Evolutionary conservation across 495 filamentous ascomycete species (phyloP).

Genomic region (Penicillium ucsense): DNA sequence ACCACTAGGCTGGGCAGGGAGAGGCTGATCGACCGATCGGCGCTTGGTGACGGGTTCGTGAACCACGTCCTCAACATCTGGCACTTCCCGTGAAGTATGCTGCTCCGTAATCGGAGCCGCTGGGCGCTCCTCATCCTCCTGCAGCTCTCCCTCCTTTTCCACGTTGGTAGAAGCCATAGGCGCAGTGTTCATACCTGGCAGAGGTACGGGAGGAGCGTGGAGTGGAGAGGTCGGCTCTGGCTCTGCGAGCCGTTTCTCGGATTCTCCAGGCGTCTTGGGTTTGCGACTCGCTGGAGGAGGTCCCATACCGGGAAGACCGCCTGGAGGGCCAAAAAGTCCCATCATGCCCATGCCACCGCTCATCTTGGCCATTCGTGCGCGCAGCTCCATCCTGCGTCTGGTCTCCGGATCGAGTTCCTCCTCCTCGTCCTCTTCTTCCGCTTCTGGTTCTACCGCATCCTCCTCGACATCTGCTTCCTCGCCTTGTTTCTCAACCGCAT

Average conservation of each 20-base stretch:
- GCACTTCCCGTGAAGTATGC: constrained; percentile 39
- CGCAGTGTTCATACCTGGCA: constrained; percentile 58
- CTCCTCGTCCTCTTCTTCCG: constrained; percentile 66
- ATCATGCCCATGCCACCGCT: constrained; percentile 96
- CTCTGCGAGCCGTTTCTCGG: constrained; percentile 53
- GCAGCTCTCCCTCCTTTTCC: constrained; percentile 25
- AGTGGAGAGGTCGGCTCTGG: constrained; percentile 42
- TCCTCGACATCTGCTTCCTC: constrained; percentile 41
- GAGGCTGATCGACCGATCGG: constrained; percentile 34
- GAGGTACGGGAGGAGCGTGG: constrained; percentile 58
- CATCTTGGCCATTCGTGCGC: constrained; percentile 96
- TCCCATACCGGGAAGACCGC: constrained; percentile 49
- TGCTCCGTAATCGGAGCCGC: constrained; percentile 33
- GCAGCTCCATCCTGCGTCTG: constrained; percentile 74
- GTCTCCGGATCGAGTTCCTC: constrained; percentile 90
- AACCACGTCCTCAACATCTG: constrained; percentile 52
- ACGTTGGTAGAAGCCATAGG: constrained; percentile 25
- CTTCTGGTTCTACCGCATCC: constrained; percentile 36
- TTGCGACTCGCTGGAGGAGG: constrained; percentile 31
- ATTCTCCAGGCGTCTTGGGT: constrained; percentile 45
- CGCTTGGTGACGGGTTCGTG: constrained; percentile 36
- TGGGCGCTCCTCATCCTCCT: constrained; percentile 30
- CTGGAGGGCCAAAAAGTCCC: constrained; percentile 80
- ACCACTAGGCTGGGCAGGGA: constrained; percentile 39
- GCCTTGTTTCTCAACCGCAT: constrained; percentile 8